Base-by-base conservation (phyloP, 1,284 basidiomycete species). In the Leccinum insigne region DNA sequence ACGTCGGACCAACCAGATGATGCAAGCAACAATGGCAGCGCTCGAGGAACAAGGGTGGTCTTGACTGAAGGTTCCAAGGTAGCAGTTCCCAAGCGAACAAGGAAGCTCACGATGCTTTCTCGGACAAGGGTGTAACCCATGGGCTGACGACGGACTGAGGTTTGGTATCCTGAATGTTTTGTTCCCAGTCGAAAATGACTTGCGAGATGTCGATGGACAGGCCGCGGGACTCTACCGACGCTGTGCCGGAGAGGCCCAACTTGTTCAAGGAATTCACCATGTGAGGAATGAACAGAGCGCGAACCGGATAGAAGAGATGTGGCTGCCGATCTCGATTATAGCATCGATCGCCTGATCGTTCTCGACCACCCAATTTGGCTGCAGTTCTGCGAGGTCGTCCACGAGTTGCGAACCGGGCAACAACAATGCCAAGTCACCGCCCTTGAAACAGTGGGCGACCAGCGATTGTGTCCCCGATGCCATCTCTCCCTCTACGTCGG, bases 281-380 rank as follows among this genome's bases (percentile, higher is more conserved):
- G 75, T 98, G 94, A 0, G 96, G 94, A n/a, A 99, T 88, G 77
- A 99, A 99, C 40, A 98, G 82, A 14, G 95, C 93, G 57, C 98
- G 91, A 67, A 95, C 94, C 61, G 94, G 90, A 81, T 94, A 99
- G 82, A 99, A 99, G 5, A 98, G 84, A 64, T 95, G 87, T 1
- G 93, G 89, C 70, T 99, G 95, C 67, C 95, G 93, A 95, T 77
- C 13, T 83, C 81, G 4, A 95, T 79, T 32, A 96, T 79, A 1
- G 86, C 86, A 62, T 92, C 87, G 10, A 96, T 80, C 16, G 88
- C 86, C 70, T 83, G 83, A 29, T 80, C 80, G 66, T 92, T 86
- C 66, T 91, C 85, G 7, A 83, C 78, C 21, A 98, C 82, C 95
- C 95, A 99, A 10, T 80, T 77, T 1, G 90, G 86, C 16, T 90